Conservation (phyloP, 768 basidiomycete genomes). For the Serpula lacrymans region DNA sequence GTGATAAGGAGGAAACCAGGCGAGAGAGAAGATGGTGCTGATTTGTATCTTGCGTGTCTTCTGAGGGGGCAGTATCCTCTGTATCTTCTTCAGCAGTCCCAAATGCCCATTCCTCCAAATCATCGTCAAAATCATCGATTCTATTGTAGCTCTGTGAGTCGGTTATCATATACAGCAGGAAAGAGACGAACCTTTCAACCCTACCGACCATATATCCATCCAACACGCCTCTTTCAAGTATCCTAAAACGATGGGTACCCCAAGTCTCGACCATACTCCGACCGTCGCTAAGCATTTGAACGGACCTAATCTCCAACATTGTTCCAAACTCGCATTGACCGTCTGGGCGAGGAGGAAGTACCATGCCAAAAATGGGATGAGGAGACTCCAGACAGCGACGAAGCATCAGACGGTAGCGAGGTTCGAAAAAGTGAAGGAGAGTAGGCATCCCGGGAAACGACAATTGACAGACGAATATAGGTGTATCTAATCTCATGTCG, state of each 20-base stretch:
- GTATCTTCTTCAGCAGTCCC: too few species aligned
- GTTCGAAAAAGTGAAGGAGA: constrained; percentile 90
- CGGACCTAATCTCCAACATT: constrained; percentile 84
- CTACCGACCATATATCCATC: constrained; percentile 91
- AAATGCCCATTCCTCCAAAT: constrained; percentile 23
- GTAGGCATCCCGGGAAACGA: constrained; percentile 91
- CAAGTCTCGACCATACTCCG: constrained; percentile 80
- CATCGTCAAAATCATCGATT: constrained; percentile 34
- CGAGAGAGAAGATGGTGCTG: constrained; percentile 15
- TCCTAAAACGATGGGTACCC: constrained; percentile 73
- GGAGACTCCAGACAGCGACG: constrained; percentile 84
- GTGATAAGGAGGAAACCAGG: constrained; percentile 6
- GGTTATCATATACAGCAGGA: constrained; percentile 1
- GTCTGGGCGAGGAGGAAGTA: constrained; percentile 58
- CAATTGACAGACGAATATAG: constrained; percentile 88
- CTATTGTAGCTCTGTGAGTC: too few species aligned
- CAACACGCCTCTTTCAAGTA: constrained; percentile 76
- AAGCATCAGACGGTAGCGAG: constrained; percentile 93
- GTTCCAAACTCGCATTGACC: constrained; percentile 70
- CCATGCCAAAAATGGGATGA: constrained; percentile 87
- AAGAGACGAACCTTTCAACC: constrained; percentile 53
- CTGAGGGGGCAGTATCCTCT: too few species aligned
- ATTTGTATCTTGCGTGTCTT: too few species aligned
- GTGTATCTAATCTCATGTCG: constrained; percentile 77
- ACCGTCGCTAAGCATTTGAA: constrained; percentile 88